phyloP scores from a whole-genome alignment of 495 filamentous ascomycete genomes.

The Neurospora sp. region DNA sequence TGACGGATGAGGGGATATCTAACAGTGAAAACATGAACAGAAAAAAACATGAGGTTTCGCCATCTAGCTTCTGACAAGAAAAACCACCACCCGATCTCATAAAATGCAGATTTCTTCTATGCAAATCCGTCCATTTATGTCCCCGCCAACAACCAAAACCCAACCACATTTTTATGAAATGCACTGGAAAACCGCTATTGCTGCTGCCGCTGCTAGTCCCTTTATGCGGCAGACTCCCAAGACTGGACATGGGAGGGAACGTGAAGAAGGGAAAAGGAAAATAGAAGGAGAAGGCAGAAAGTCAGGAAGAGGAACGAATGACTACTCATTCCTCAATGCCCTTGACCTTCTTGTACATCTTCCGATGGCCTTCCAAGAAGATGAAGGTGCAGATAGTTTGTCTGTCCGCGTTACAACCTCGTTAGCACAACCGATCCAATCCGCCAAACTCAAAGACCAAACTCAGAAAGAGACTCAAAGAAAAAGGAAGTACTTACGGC shows the following conservation, averaged over 20 bases:
- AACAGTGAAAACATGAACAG: background rate
- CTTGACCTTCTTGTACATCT: constrained; percentile 46
- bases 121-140: background rate
- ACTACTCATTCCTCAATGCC: constrained; percentile 27
- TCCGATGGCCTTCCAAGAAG: constrained; percentile 88
- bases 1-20: background rate
- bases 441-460: background rate
- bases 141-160: background rate
- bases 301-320: background rate
- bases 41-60: background rate
- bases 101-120: background rate
- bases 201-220: background rate
- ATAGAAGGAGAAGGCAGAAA: background rate
- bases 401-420: constrained; percentile 13
- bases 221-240: background rate
- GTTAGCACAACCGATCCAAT: background rate
- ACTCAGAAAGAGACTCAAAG: background rate
- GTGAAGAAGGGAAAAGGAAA: background rate
- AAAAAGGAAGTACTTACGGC: constrained; percentile 31
- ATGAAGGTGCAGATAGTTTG: constrained; percentile 95
- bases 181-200: background rate
- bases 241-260: background rate
- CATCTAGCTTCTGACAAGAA: background rate
- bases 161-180: background rate
- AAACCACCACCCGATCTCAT: background rate